phyloP scores from a whole-genome alignment of 1,284 basidiomycete species.

The Sporisorium reilianum region DNA sequence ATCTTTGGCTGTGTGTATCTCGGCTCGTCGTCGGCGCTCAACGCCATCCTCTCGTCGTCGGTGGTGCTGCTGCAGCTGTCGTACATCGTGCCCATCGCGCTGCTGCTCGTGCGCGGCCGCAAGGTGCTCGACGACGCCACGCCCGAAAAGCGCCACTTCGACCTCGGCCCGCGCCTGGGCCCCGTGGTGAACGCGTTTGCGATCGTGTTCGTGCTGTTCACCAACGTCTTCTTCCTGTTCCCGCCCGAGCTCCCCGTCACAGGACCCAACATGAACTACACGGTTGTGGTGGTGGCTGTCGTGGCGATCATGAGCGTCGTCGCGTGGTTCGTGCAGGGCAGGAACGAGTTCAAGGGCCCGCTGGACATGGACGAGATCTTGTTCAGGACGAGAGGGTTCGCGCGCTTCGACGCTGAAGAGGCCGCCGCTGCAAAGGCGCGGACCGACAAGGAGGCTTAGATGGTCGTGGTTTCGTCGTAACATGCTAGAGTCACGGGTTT shows the following conservation, averaged over 20 bases:
- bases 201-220: constrained; percentile 70
- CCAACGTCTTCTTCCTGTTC: constrained; percentile 73
- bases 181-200: constrained; percentile 70
- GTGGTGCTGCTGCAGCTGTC: constrained; percentile 72
- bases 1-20: constrained; percentile 70
- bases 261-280: constrained; percentile 71
- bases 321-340: constrained; percentile 50
- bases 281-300: constrained; percentile 64
- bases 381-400: constrained; percentile 36
- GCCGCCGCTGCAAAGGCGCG: background rate
- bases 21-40: constrained; percentile 73
- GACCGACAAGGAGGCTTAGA: background rate
- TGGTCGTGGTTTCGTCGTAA: background rate
- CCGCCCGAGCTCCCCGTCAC: constrained; percentile 71
- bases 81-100: constrained; percentile 70
- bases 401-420: constrained; percentile 14
- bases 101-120: constrained; percentile 71
- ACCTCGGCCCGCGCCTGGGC: constrained; percentile 47
- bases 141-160: constrained; percentile 20
- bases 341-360: constrained; percentile 53
- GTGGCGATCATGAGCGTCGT: constrained; percentile 37
- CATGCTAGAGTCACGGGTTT: no score
- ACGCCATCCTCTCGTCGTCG: constrained; percentile 71
- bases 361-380: constrained; percentile 47
- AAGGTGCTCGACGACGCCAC: constrained; percentile 66